Conservation (phyloP, 2,329 filamentous ascomycete genomes). For the Colletotrichum cordylinicola region DNA sequence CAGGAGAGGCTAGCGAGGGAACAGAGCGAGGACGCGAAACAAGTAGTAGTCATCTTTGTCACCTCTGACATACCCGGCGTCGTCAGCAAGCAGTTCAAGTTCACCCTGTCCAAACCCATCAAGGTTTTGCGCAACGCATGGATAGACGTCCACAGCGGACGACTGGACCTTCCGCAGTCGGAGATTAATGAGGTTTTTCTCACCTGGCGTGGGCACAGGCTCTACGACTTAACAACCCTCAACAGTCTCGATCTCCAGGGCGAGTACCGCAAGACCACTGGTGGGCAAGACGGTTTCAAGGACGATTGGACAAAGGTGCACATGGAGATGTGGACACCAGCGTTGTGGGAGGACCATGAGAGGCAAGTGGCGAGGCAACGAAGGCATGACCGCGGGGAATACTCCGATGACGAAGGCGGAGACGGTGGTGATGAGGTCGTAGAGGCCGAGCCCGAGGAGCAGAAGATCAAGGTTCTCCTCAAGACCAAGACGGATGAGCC, state of each 20-base stretch:
- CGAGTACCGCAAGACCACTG: slow-evolving; percentile 46
- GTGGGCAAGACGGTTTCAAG: slow-evolving; percentile 45
- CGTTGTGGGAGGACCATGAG: slow-evolving; percentile 58
- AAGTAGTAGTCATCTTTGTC: slow-evolving; percentile 47
- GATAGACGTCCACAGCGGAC: slow-evolving; percentile 64
- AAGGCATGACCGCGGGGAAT: slow-evolving; percentile 47
- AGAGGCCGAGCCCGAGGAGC: slow-evolving; percentile 29
- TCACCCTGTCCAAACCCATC: slow-evolving; percentile 72
- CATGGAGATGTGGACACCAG: slow-evolving; percentile 78
- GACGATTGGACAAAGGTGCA: slow-evolving; percentile 66
- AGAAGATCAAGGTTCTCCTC: slow-evolving; percentile 57
- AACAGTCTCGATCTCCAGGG: slow-evolving; percentile 65
- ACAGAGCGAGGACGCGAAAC: slow-evolving; percentile 28
- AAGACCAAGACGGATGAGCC: slow-evolving; percentile 57
- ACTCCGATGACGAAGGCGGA: slow-evolving; percentile 34
- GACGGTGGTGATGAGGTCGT: slow-evolving; percentile 22
- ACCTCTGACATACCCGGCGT: slow-evolving; percentile 69
- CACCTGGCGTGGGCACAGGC: slow-evolving; percentile 75
- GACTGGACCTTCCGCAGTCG: slow-evolving; percentile 39
- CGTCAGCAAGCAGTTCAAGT: slow-evolving; percentile 61
- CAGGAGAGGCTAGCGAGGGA: slow-evolving; percentile 43
- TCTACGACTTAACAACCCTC: slow-evolving; percentile 81
- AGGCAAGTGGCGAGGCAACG: slow-evolving; percentile 54
- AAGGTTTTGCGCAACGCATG: slow-evolving; percentile 72
- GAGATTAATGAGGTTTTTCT: slow-evolving; percentile 68